Evolutionary conservation across 371 early-diverging fungal genomes (phyloP), one percentile per base, ranked within the genome.

Genomic region (Zychaea mexicana): DNA sequence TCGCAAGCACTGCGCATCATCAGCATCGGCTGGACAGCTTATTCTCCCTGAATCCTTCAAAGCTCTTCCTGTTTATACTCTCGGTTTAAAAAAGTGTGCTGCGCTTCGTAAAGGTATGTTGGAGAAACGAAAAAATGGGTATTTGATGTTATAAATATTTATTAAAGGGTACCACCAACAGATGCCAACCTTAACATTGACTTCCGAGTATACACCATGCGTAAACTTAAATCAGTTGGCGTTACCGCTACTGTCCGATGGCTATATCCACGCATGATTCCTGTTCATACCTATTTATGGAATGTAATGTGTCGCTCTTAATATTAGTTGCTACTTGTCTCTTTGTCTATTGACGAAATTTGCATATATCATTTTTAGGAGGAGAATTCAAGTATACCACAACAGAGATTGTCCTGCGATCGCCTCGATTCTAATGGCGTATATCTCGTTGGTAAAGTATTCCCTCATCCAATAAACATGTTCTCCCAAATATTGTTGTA

Each of bases 31-130:
- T 7, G 96, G 96, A 26, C 98, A 98, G 81, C 85, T 98, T 7
- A 97, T 98, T 60, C 78, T 98, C 52, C 98, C 99, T 13, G 99
- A 98, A 72, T 88, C 94, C 0, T 95, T 92, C 81, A 98, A 98
- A 77, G 79, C 96, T 61, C 85, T 93, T 59, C 98, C 99, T n/a
- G 78, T 98, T 36, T 96, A 92, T 81, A 52, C 55, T 7, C 60
- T 66, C 10, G 63, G 59, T 15, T 60, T 98, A 58, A 85, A 94
- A 26, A 97, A 97, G 68, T 86, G 87, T 47, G 79, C 77, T 19
- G 87, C 91, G 0, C 78, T 97, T 59, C 87, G 94, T 45, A 81
- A 76, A 58, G 90, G 91, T 83, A 76, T n/a, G n/a, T n/a, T n/a
- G n/a, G n/a, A n/a, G n/a, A n/a, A n/a, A n/a, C n/a, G n/a, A n/a